Conservation (phyloP, 345 rosid species). For the Conringia planisiliqua region DNA sequence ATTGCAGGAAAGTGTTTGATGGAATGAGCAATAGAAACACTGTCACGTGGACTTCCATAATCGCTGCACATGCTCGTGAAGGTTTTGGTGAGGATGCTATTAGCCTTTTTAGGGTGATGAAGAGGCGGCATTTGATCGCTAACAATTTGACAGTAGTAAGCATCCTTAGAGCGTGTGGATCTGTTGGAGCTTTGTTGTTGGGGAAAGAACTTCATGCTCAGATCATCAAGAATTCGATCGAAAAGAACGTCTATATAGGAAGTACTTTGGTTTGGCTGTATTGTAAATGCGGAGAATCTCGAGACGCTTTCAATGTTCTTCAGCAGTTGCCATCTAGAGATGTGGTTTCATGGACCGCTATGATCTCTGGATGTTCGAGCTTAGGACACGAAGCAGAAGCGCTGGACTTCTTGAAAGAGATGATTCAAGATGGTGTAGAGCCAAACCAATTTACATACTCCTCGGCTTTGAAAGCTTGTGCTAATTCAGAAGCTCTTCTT, state of each 20-base stretch:
- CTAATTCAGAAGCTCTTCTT: constrained; percentile 55
- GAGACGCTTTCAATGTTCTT: constrained; percentile 57
- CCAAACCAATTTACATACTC: constrained; percentile 83
- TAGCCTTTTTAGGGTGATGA: constrained; percentile 67
- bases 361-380: constrained; percentile 75
- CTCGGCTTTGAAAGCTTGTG: constrained; percentile 81
- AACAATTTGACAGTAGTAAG: constrained; percentile 72
- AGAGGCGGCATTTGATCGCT: constrained; percentile 53
- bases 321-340: constrained; percentile 69
- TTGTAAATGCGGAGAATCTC: constrained; percentile 69
- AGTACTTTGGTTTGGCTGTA: constrained; percentile 84
- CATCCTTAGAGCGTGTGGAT: constrained; percentile 81
- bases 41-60: constrained; percentile 84
- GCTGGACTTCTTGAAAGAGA: constrained; percentile 63
- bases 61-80: constrained; percentile 77
- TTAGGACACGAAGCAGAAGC: constrained; percentile 79
- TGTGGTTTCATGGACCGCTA: constrained; percentile 92
- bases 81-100: constrained; percentile 81
- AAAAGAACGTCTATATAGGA: constrained; percentile 55
- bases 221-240: constrained; percentile 50
- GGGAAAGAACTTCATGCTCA: constrained; percentile 84
- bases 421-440: constrained; percentile 84
- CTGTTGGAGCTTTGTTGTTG: constrained; percentile 45
- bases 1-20: constrained; percentile 60
- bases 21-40: constrained; percentile 68